phyloP scores from a whole-genome alignment of 345 rosid genomes.

The Eucalyptus sp. region DNA sequence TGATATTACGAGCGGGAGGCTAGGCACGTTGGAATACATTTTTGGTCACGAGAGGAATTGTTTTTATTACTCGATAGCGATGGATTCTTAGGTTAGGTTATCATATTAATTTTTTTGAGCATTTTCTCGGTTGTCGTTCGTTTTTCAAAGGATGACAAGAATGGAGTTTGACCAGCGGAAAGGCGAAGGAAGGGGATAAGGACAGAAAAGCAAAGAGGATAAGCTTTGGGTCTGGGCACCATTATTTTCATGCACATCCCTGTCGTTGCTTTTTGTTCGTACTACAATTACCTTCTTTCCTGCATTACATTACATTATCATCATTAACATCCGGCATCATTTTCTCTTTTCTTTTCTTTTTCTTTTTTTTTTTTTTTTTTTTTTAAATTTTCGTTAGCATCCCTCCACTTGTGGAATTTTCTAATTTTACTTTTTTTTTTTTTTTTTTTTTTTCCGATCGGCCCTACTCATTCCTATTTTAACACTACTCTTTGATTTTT shows the following conservation, averaged over 20 bases:
- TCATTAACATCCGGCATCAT: background rate
- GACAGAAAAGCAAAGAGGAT: background rate
- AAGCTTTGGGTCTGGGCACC: background rate
- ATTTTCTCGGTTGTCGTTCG: background rate
- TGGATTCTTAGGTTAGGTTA: background rate
- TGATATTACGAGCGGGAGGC: background rate
- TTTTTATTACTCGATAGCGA: background rate
- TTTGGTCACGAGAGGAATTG: background rate
- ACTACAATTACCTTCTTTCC: background rate
- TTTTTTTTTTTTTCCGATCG: background rate
- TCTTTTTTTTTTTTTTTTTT: accelerated
- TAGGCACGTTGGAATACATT: background rate
- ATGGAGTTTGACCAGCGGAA: background rate
- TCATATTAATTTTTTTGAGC: background rate
- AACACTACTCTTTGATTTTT: too few relatives aligned
- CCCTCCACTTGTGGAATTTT: background rate
- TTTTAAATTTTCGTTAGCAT: background rate
- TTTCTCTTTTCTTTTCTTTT: background rate
- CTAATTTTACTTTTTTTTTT: background rate
- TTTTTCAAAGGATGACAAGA: background rate
- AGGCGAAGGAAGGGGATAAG: background rate
- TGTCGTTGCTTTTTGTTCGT: background rate
- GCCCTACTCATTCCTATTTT: too few relatives aligned
- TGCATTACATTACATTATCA: background rate
- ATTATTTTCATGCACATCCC: background rate